phyloP scores from a whole-genome alignment of 2,329 filamentous ascomycete genomes.

The Fusarium sp. region DNA sequence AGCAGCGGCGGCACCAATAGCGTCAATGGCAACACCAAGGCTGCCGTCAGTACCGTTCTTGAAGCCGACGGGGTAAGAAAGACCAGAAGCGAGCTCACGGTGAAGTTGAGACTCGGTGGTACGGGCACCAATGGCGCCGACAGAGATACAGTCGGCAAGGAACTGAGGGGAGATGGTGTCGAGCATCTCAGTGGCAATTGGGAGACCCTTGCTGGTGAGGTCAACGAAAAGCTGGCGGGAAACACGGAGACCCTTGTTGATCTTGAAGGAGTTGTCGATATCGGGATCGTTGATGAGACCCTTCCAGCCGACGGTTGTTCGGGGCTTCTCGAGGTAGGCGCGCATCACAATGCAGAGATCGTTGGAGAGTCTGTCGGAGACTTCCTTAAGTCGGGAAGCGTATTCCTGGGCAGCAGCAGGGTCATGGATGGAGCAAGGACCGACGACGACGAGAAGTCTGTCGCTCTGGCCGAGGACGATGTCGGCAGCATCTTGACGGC shows the following conservation, averaged over 20 bases:
- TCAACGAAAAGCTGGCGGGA: conserved; percentile 95
- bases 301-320: conserved; percentile 99
- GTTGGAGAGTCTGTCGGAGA: conserved; percentile 81
- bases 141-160: conserved; percentile 93
- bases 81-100: conserved; percentile 91
- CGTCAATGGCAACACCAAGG: conserved; percentile 91
- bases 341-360: conserved; percentile 97
- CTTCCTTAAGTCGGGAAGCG: conserved; percentile 77
- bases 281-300: conserved; percentile 99
- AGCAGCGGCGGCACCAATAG: conserved; percentile 86
- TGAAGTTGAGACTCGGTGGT: conserved; percentile 98
- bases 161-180: conserved; percentile 99
- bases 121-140: conserved; percentile 93
- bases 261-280: conserved; percentile 96
- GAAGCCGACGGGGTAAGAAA: conserved; percentile 98
- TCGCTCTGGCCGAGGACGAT: conserved; percentile 85
- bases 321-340: conserved; percentile 98
- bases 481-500: conserved; percentile 73
- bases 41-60: conserved; percentile 99
- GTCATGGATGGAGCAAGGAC: conserved; percentile 97
- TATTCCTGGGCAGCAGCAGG: conserved; percentile 90
- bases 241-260: conserved; percentile 96
- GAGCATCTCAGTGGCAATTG: conserved; percentile 97
- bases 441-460: conserved; percentile 92
- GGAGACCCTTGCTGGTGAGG: conserved; percentile 86